Conservation (phyloP, 202 grass and related monocot species). For the Brachypodium distachyon region DNA sequence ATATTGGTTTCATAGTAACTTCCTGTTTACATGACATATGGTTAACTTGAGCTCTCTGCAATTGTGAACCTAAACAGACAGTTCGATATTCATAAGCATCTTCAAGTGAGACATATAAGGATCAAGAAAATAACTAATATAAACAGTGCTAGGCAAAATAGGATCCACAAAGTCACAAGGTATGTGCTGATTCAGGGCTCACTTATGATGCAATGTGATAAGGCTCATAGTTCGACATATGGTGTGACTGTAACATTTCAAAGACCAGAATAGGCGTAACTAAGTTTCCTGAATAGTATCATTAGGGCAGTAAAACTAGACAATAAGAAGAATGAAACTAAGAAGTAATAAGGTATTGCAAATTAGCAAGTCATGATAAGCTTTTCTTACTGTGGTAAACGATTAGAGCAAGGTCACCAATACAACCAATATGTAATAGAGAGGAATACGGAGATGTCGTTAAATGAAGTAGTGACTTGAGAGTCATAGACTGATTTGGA, state of each 20-base stretch:
- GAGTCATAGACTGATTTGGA: background rate
- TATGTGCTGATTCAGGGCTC: no score
- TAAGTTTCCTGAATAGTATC: background rate
- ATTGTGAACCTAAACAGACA: background rate
- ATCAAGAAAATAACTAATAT: background rate
- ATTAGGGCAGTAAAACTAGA: background rate
- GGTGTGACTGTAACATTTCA: no score
- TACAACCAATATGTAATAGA: background rate
- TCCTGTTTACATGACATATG: slow-evolving; percentile 28
- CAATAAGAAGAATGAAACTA: background rate
- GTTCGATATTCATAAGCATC: background rate
- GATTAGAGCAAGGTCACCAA: background rate
- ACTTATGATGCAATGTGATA: no score
- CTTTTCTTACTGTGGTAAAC: background rate
- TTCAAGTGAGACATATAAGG: background rate
- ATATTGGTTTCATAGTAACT: slow-evolving; percentile 14
- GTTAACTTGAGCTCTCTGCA: slow-evolving; percentile 1
- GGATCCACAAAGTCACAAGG: no score
- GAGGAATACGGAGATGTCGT: background rate
- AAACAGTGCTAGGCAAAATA: background rate
- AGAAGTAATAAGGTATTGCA: background rate
- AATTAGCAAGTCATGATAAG: background rate
- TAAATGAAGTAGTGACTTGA: background rate
- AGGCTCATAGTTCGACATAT: no score
- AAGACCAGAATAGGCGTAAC: no score